Evolutionary conservation across 148 eudicot species (phyloP), one percentile per base, ranked within the genome.

Genomic region (Polygonum maritimum): DNA sequence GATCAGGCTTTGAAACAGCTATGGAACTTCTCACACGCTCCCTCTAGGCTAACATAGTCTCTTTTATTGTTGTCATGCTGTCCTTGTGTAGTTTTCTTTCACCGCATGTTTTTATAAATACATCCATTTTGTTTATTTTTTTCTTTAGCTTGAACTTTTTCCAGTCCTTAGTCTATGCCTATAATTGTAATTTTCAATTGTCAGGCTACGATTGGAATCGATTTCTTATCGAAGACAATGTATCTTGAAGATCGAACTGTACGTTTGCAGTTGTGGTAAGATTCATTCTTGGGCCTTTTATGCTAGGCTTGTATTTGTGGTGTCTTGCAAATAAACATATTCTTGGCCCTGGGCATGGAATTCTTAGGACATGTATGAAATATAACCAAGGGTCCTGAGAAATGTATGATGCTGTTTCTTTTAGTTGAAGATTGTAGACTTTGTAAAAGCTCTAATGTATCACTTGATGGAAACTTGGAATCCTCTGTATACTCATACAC

Each of bases 191-290:
- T 13, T 26, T 77, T n/a, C 35, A 13, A 4, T 26, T 62, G 26
- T 44, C 85, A 85, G 85, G 88, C 88, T 69, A 85, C 88, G 71
- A 82, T 85, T 55, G 85, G 85, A 51, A 85, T 85, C 74, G 85
- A 85, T 79, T 85, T 85, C 76, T 73, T 82, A 47, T 85, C 88
- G 41, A 82, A 85, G 73, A 85, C 85, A 71, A 85, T 85, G 85
- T 85, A 85, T 79, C 85, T 85, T 76, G 88, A 85, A 83, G 87
- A 85, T 80, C 83, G 85, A 63, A 85, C 88, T 79, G 85, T 85
- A 21, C 85, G 88, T 39, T 80, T 85, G 74, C 88, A 85, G 76
- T 73, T 85, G 75, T 85, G 88, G 88, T 83, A 82, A 81, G 80
- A 26, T 45, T 44, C 70, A 12, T 72, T 67, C 39, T 67, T 67